Percentiles rank a stretch among this genome's conserved stretches.
Conservation (phyloP, 176 grass and related monocot genomes). For the Avena insularis region DNA sequence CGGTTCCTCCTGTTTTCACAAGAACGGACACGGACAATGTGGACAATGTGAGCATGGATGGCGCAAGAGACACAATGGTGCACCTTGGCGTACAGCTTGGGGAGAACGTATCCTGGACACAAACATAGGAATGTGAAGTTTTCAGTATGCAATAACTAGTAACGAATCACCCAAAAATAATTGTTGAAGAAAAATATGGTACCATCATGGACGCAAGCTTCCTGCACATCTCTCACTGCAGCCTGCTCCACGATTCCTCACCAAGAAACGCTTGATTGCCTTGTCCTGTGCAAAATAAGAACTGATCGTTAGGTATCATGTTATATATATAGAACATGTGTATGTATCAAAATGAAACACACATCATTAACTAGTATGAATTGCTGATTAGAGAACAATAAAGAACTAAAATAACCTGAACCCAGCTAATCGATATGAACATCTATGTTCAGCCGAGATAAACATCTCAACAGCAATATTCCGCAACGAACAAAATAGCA, state of each 20-base stretch:
- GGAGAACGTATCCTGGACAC: conserved; percentile 55
- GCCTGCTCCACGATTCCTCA: conserved; percentile 82
- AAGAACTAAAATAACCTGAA: not conserved
- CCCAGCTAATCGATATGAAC: not conserved
- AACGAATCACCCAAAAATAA: not conserved
- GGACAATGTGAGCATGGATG: conserved; percentile 46
- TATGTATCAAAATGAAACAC: not conserved
- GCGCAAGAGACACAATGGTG: conserved; percentile 73
- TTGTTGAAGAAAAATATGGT: not conserved
- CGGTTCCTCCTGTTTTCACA: conserved; percentile 66
- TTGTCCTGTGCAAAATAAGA: conserved; percentile 52
- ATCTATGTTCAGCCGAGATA: not conserved
- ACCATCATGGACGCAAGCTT: conserved; percentile 77
- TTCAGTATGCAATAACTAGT: not conserved
- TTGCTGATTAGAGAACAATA: not conserved
- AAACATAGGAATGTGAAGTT: not conserved
- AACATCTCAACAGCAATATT: not conserved
- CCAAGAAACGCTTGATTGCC: conserved; percentile 72
- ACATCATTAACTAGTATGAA: not conserved
- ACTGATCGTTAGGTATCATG: not conserved
- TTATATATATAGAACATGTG: not conserved
- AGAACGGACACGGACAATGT: conserved; percentile 65
- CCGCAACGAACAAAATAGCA: not conserved
- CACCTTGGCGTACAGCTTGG: conserved; percentile 70
- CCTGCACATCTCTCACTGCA: conserved; percentile 73